Evolutionary conservation across 352 stramenopile species (phyloP).

Genomic region (Chrysophaeum taylorii): DNA sequence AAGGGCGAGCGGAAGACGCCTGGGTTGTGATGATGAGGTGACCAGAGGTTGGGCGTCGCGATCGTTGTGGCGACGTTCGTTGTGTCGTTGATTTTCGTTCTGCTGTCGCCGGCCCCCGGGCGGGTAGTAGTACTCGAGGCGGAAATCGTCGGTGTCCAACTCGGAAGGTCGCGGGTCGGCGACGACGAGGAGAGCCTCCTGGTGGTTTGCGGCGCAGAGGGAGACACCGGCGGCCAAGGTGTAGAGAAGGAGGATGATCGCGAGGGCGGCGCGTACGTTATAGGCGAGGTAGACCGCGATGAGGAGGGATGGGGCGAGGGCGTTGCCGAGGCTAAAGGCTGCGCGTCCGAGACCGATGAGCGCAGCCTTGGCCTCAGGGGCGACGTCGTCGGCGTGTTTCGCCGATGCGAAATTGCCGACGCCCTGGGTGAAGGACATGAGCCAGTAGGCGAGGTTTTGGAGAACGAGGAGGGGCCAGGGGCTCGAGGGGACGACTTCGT

Average conservation of each 20-base stretch:
- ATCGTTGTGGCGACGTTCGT: too few relatives aligned
- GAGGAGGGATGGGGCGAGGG: background rate
- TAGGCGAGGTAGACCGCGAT: background rate
- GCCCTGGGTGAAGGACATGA: background rate
- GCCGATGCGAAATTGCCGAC: background rate
- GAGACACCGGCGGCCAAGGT: background rate
- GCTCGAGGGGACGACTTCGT: background rate
- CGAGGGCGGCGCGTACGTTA: background rate
- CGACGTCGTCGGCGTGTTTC: background rate
- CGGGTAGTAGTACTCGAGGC: too few relatives aligned
- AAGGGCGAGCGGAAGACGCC: too few relatives aligned
- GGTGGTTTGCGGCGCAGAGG: too few relatives aligned
- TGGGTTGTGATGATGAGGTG: too few relatives aligned
- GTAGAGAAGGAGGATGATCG: background rate
- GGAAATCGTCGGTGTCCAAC: too few relatives aligned
- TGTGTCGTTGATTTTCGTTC: too few relatives aligned
- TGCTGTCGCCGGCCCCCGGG: too few relatives aligned
- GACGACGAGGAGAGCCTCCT: too few relatives aligned
- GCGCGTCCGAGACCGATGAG: background rate
- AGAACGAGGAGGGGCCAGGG: background rate
- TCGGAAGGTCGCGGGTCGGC: too few relatives aligned
- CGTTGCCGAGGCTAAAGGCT: background rate
- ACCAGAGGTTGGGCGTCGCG: too few relatives aligned
- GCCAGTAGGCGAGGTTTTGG: background rate
- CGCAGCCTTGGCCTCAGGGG: background rate